Percentiles rank a stretch among this genome's conserved stretches.
These are phyloP conservation scores for Trypanosoma avium DNA, from an alignment of 208 protist genomes.

Conservation along the genomic window DNA sequence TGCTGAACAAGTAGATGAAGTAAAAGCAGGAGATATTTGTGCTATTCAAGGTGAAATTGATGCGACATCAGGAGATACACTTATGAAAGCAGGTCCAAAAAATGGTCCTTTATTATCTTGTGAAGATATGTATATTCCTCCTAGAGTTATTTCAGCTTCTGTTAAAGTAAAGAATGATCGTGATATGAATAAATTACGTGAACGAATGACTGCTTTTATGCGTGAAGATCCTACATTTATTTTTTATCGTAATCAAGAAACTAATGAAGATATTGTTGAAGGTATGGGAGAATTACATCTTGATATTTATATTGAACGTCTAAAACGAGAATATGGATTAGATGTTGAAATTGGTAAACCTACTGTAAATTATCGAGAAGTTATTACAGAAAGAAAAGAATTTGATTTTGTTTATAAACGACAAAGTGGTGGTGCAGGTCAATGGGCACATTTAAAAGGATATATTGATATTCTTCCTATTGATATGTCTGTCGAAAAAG, in stretches of 20 bases:
- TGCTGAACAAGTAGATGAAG: conserved; percentile 93
- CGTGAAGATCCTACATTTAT: conserved; percentile 97
- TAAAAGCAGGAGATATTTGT: conserved; percentile 97
- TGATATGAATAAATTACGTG: conserved; percentile 70
- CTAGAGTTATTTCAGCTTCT: conserved; percentile 97
- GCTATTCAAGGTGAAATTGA: conserved; percentile 98
- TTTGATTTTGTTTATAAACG: conserved; percentile 99
- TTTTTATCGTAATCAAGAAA: conserved; percentile 93
- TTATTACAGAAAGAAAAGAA: conserved; percentile 87
- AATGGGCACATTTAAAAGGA: conserved; percentile 97
- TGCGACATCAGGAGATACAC: conserved; percentile 96
- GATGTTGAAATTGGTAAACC: conserved; percentile 93
- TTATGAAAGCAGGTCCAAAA: conserved; percentile 85
- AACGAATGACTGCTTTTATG: conserved; percentile 92
- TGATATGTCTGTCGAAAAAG: conserved; percentile 91
- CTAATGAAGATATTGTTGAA: conserved; percentile 94
- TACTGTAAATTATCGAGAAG: conserved; percentile 96
- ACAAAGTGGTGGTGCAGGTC: conserved; percentile 98
- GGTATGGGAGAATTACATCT: conserved; percentile 98
- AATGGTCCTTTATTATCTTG: conserved; percentile 67
- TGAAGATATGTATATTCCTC: conserved; percentile 97
- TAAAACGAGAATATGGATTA: conserved; percentile 94
- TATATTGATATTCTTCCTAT: conserved; percentile 90
- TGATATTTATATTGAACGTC: conserved; percentile 96
- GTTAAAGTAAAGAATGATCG: conserved; percentile 91